Percentiles rank a stretch among this genome's conserved stretches.
phyloP scores from a whole-genome alignment of 2,329 filamentous ascomycete species.

The Xylaria hypoxylon region DNA sequence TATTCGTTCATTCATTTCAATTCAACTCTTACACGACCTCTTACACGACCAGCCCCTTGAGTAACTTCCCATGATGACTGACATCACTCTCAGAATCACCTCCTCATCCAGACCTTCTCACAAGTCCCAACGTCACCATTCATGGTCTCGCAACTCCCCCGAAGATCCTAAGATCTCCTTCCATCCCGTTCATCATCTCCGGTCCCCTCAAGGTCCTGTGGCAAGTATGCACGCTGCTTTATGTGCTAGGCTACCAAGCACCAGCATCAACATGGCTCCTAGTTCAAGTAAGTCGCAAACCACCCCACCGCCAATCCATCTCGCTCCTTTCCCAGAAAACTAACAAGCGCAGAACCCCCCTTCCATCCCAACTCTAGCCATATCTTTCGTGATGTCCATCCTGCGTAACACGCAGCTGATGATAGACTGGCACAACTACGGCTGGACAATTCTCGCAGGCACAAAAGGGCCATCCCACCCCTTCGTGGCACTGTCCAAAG shows the following conservation, averaged over 20 bases:
- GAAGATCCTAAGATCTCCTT: constrained; percentile 72
- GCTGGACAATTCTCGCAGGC: constrained; percentile 87
- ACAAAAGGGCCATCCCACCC: constrained; percentile 71
- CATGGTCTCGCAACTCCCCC: constrained; percentile 78
- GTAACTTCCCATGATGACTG: constrained; percentile 20
- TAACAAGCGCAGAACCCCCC: constrained; percentile 79
- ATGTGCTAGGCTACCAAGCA: constrained; percentile 78
- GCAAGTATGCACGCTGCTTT: constrained; percentile 79
- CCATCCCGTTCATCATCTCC: constrained; percentile 79
- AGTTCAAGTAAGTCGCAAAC: constrained; percentile 69
- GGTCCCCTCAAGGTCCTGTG: constrained; percentile 88
- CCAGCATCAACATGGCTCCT: constrained; percentile 86
- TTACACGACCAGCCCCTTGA: background rate
- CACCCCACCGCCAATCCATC: background rate
- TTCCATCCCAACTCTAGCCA: constrained; percentile 87
- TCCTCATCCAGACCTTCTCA: constrained; percentile 79
- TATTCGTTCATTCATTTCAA: background rate
- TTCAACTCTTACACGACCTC: background rate
- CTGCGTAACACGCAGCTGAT: constrained; percentile 84
- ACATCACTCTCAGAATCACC: constrained; percentile 72
- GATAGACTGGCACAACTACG: constrained; percentile 99
- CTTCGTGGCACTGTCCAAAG: constrained; percentile 79
- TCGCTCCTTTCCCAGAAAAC: constrained; percentile 12
- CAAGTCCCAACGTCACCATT: constrained; percentile 76
- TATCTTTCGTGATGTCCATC: constrained; percentile 78